Evolutionary conservation across 2,329 filamentous ascomycete species (phyloP), one percentile per base, ranked within the genome.

Genomic region (Ophiostoma sp.): DNA sequence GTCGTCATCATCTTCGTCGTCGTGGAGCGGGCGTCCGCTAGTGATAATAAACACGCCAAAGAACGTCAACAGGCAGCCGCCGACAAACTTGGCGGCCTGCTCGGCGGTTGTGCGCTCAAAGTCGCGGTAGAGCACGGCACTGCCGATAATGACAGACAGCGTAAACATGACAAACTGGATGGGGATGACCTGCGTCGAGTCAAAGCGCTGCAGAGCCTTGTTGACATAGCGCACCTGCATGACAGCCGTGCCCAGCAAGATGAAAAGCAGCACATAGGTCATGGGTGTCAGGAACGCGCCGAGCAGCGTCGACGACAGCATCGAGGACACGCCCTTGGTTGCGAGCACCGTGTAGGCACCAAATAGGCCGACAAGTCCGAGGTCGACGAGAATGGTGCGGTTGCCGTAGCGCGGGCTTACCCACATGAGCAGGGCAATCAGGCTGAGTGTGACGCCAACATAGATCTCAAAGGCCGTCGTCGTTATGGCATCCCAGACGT

Each of bases 191-290:
- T 97, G 93, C 0, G 95, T 99, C 7, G 95, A 97, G 79, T 97
- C 93, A 81, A 98, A 99, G 66, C 92, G 89, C 78, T 97, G 94
- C 68, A 99, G 83, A 0, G 86, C 85, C 74, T 86, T 91, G 81
- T 98, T 99, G 78, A 99, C 87, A 77, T 98, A 99, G 77, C 93
- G 94, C 75, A 99, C 94, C 80, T 99, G 95, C 90, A 98, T 93
- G 72, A 99, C 83, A 7, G 95, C 95, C 0, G 94, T 98, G 65
- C 83, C 86, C 23, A 95, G 84, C 35, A 99, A 85, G 67, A 98
- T 85, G 68, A 90, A 82, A 10, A 95, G 79, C n/a, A 99, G 86
- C 1, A 89, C 86, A 77, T 98, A 99, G 27, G 93, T 96, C 72
- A 99, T 90, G 0, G 94, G 94, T 48, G 94, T 98, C 0, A 93